Conservation (phyloP, 1,284 basidiomycete species). For the Apiotrichum mycotoxinovorans region DNA sequence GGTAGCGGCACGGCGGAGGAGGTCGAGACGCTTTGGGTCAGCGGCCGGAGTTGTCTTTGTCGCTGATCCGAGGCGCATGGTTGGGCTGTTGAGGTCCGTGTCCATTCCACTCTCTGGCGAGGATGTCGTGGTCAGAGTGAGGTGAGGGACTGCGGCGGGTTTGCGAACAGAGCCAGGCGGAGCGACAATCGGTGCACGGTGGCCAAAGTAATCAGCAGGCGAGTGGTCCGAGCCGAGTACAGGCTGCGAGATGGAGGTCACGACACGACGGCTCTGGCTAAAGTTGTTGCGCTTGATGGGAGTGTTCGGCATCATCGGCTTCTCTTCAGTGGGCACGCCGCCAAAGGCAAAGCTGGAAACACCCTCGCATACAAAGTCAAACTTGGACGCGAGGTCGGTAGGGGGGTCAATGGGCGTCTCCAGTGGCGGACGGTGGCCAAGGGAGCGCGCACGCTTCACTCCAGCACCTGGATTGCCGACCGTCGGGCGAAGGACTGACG, state of each 20-base stretch:
- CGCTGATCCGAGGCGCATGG: conserved; percentile 28
- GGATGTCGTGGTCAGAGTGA: conserved; percentile 34
- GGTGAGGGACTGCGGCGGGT: conserved; percentile 22
- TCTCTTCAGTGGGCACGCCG: conserved; percentile 28
- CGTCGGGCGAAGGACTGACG: conserved; percentile 18
- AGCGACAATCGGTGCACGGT: conserved; percentile 13
- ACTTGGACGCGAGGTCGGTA: conserved; percentile 26
- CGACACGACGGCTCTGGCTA: conserved; percentile 20
- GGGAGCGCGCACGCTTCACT: conserved; percentile 18
- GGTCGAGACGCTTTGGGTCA: conserved; percentile 24
- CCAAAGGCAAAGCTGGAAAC: conserved; percentile 26
- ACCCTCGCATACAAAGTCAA: conserved; percentile 44
- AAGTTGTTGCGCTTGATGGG: conserved; percentile 49
- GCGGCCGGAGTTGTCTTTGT: not conserved
- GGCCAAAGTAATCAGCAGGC: not conserved
- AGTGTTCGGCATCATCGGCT: conserved; percentile 48
- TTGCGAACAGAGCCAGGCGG: conserved; percentile 16
- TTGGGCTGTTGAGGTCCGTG: conserved; percentile 41
- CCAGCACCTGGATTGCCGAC: conserved; percentile 9
- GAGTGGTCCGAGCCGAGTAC: conserved; percentile 9
- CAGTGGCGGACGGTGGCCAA: conserved; percentile 9
- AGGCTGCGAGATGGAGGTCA: conserved; percentile 17
- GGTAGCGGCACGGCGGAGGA: conserved; percentile 38
- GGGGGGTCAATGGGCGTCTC: conserved; percentile 29
- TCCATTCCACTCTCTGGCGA: conserved; percentile 49